phyloP scores from a whole-genome alignment of 345 rosid species.

The Passiflora organensis region DNA sequence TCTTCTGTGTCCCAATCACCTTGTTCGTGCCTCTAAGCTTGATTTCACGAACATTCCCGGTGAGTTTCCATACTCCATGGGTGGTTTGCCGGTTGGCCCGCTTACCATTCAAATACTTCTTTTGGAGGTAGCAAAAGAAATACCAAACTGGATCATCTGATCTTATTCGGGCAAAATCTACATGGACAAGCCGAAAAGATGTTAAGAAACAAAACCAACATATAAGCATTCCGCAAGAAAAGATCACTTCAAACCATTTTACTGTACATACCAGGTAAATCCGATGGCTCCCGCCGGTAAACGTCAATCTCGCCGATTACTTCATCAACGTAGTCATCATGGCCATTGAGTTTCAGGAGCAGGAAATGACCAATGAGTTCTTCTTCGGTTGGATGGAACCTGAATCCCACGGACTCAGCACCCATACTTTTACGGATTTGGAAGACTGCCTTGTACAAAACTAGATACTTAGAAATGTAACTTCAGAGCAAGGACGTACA shows the following conservation, averaged over 20 bases:
- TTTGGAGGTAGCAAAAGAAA: conserved; percentile 23
- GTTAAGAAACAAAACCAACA: not conserved
- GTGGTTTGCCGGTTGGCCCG: conserved; percentile 24
- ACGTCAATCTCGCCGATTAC: conserved; percentile 11
- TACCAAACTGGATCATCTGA: conserved; percentile 33
- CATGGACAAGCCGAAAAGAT: not conserved
- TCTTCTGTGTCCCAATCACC: conserved; percentile 41
- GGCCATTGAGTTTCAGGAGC: conserved; percentile 15
- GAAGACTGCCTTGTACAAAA: not conserved
- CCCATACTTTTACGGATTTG: no score
- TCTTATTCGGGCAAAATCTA: not conserved
- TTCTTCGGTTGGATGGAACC: conserved; percentile 28
- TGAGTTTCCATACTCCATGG: conserved; percentile 41
- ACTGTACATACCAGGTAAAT: conserved; percentile 29
- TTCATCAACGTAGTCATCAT: conserved; percentile 3
- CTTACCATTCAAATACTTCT: conserved; percentile 10
- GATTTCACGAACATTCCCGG: conserved; percentile 31
- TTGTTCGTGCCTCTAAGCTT: conserved; percentile 7
- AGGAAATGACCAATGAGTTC: conserved; percentile 22
- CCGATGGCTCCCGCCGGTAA: conserved; percentile 20
- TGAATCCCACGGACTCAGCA: conserved; percentile 18
- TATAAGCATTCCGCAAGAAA: not conserved
- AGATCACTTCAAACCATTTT: not conserved
- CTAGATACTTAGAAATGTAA: not conserved
- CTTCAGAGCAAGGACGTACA: not conserved